phyloP scores from a whole-genome alignment of 1,139 yeast species.

The Wickerhamomyces sp. region DNA sequence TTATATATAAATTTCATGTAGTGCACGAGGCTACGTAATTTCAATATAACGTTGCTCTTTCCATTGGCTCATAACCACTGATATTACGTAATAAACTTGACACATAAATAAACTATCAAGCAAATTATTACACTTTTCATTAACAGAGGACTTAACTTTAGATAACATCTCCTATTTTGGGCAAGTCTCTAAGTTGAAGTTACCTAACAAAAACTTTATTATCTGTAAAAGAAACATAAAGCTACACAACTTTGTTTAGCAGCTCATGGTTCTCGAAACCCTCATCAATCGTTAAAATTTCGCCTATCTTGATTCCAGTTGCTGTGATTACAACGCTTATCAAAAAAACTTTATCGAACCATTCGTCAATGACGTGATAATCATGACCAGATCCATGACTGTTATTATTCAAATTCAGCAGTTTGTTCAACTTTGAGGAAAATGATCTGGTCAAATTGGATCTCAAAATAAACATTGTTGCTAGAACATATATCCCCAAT shows the following conservation, averaged over 20 bases:
- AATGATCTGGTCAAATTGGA: slow-evolving; percentile 64
- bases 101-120: neutral
- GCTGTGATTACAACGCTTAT: slow-evolving; percentile 50
- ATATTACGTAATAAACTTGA: neutral
- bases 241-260: slow-evolving; percentile 18
- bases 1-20: neutral
- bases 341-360: slow-evolving; percentile 78
- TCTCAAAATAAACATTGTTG: slow-evolving; percentile 74
- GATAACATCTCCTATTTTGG: no score
- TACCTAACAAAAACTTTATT: no score
- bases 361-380: slow-evolving; percentile 52
- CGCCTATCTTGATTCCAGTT: slow-evolving; percentile 34
- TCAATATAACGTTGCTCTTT: neutral
- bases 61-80: neutral
- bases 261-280: slow-evolving; percentile 20
- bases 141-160: no score
- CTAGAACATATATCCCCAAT: slow-evolving; percentile 72
- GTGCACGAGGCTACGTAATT: neutral
- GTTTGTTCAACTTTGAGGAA: slow-evolving; percentile 33
- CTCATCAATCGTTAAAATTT: slow-evolving; percentile 16
- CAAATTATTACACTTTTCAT: no score
- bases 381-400: slow-evolving; percentile 28
- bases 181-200: no score
- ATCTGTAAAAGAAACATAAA: neutral
- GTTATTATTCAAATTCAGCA: slow-evolving; percentile 11